Percentiles rank a stretch among this genome's conserved stretches.
phyloP scores from a whole-genome alignment of 768 basidiomycete species.

The Leccinum longicurvipes region DNA sequence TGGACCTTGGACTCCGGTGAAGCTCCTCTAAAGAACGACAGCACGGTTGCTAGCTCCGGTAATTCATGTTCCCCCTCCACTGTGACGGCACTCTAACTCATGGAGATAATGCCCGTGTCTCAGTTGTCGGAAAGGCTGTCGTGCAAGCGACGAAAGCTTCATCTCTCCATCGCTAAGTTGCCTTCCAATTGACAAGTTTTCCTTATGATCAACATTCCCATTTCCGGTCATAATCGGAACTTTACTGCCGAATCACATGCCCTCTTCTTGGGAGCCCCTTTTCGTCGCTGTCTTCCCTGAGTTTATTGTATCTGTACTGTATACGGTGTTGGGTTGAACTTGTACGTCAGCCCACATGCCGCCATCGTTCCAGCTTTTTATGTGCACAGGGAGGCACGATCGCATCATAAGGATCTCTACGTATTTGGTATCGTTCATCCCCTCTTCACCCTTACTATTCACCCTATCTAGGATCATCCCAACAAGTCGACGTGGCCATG shows the following conservation, averaged over 20 bases:
- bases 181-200: too few species aligned
- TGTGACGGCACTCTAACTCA: too few species aligned
- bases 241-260: background rate
- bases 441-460: conserved; percentile 5
- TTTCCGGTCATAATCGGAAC: background rate
- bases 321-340: conserved; percentile 1
- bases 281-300: background rate
- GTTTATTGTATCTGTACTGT: background rate
- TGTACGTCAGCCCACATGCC: conserved; percentile 3
- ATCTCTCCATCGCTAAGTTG: background rate
- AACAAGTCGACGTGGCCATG: conserved; percentile 3
- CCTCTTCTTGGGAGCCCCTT: background rate
- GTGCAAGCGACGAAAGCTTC: conserved; percentile 2
- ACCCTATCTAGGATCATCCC: conserved; percentile 13
- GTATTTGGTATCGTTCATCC: background rate
- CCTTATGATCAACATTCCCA: background rate
- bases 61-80: background rate
- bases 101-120: too few species aligned
- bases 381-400: conserved; percentile 4
- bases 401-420: background rate
- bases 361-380: conserved; percentile 7
- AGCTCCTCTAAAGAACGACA: background rate
- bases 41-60: background rate
- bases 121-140: background rate
- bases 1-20: background rate